Conservation (phyloP, 2,329 filamentous ascomycete genomes). For the Pseudopithomyces chartarum region DNA sequence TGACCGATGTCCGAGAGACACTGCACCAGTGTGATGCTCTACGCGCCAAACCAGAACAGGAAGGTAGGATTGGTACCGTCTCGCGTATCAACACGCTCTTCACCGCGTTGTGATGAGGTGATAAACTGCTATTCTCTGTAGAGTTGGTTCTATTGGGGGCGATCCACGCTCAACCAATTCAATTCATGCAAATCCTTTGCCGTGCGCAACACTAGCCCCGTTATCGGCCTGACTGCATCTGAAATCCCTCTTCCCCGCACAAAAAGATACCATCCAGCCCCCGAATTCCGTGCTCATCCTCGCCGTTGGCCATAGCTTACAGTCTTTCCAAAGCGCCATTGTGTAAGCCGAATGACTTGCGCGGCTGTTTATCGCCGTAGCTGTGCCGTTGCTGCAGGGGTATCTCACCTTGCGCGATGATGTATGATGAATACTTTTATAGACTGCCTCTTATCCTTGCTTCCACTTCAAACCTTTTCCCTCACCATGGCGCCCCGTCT, state of each 20-base stretch:
- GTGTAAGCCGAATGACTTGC: background rate
- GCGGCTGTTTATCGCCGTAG: background rate
- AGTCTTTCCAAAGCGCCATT: background rate
- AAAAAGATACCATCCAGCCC: background rate
- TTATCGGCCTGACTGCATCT: background rate
- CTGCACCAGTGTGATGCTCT: background rate
- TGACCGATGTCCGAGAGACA: background rate
- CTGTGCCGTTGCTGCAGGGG: background rate
- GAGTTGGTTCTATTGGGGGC: background rate
- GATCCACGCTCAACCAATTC: no score
- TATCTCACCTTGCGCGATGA: background rate
- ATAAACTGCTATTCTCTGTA: background rate
- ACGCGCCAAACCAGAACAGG: background rate
- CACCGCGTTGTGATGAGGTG: background rate
- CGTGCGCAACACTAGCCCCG: no score
- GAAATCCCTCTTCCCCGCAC: background rate
- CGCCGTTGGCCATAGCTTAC: background rate
- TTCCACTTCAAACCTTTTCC: slow-evolving; percentile 13
- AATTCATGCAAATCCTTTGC: no score
- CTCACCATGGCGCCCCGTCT: slow-evolving; percentile 28
- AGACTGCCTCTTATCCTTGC: slow-evolving; percentile 13
- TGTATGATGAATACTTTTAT: slow-evolving; percentile 3
- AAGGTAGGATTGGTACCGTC: background rate
- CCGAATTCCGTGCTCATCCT: background rate
- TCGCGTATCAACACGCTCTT: background rate